Base-by-base conservation (phyloP, 2,329 filamentous ascomycete genomes). In the Plenodomus tracheiphilus region DNA sequence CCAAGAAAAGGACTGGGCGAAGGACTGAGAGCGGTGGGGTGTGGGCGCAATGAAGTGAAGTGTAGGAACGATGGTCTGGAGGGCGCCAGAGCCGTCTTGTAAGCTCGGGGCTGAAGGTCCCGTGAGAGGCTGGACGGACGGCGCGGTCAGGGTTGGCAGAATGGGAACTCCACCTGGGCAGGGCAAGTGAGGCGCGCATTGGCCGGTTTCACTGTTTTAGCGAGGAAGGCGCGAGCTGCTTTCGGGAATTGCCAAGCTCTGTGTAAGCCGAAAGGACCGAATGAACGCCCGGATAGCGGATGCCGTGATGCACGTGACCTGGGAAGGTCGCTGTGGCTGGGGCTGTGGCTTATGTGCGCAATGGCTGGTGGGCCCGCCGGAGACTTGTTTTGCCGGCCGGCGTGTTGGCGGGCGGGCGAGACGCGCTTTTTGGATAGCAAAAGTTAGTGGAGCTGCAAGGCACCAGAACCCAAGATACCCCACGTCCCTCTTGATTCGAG, bases 51-150 rank as follows among this genome's bases (percentile, higher is more conserved):
- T 51, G 53, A 64, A 63, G 68, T 67, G 65, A 58, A 61, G 61
- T 64, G 64, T 47, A 71, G 62, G 64, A 70, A 59, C 53, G 63
- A 69, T 49, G 65, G 64, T 56, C 55, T 61, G 51, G 59, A 61
- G 64, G 62, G 69, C 54, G 56, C 62, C 57, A 54, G 62, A 58
- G 53, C 59, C 53, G 46, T 70, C 64, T 71, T 72, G 68, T 72
- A 71, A 66, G 66, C 60, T 63, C 59, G 55, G 62, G 53, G 53
- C 47, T 32, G 28, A 32, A 46, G 52, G 54, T 63, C 65, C 61
- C 65, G 65, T 65, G 65, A 68, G 65, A 66, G 66, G 64, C 64
- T 66, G 67, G 66, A 43, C 22, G 34, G 43, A 49, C 8, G 28
- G 28, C 51, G 59, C 59, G 61, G 57, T 59, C 51, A 50, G 47